A percentile compares a stretch with the other conserved stretches of the same genome.
Evolutionary conservation across 768 basidiomycete species (phyloP).

Genomic region (Tricholoma sp.): DNA sequence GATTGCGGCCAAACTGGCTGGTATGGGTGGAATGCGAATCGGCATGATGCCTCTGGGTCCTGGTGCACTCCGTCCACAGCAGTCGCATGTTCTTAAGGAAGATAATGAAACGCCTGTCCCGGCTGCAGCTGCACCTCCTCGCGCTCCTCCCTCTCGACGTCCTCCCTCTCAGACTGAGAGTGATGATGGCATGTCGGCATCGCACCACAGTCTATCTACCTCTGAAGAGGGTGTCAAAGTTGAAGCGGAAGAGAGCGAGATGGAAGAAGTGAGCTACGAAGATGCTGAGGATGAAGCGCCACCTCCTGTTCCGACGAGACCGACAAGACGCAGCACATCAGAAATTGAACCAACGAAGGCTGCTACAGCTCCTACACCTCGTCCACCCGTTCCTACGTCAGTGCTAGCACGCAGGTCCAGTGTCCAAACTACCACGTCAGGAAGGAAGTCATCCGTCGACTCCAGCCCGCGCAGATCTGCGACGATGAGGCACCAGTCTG

Average conservation of each 20-base stretch:
- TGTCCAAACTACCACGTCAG: slow-evolving; percentile 26
- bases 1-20: slow-evolving; percentile 48
- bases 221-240: slow-evolving; percentile 61
- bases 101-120: not conserved
- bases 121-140: not conserved
- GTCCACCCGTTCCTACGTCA: slow-evolving; percentile 43
- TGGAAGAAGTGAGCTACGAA: slow-evolving; percentile 60
- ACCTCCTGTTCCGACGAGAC: slow-evolving; percentile 51
- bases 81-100: slow-evolving; percentile 22
- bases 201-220: slow-evolving; percentile 28
- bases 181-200: slow-evolving; percentile 30
- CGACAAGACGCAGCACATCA: slow-evolving; percentile 16
- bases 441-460: slow-evolving; percentile 34
- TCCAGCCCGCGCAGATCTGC: slow-evolving; percentile 21
- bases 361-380: slow-evolving; percentile 34
- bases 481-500: slow-evolving; percentile 30
- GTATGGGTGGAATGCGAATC: slow-evolving; percentile 55
- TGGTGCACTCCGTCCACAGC: slow-evolving; percentile 25
- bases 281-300: slow-evolving; percentile 45
- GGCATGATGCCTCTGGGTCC: slow-evolving; percentile 47
- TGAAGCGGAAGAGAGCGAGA: slow-evolving; percentile 69
- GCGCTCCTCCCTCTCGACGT: slow-evolving; percentile 15
- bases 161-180: slow-evolving; percentile 29
- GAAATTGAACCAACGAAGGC: slow-evolving; percentile 8
- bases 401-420: slow-evolving; percentile 38